Evolutionary conservation across 2,329 filamentous ascomycete species (phyloP), one percentile per base, ranked within the genome.

Genomic region (Aspergillus sp.): DNA sequence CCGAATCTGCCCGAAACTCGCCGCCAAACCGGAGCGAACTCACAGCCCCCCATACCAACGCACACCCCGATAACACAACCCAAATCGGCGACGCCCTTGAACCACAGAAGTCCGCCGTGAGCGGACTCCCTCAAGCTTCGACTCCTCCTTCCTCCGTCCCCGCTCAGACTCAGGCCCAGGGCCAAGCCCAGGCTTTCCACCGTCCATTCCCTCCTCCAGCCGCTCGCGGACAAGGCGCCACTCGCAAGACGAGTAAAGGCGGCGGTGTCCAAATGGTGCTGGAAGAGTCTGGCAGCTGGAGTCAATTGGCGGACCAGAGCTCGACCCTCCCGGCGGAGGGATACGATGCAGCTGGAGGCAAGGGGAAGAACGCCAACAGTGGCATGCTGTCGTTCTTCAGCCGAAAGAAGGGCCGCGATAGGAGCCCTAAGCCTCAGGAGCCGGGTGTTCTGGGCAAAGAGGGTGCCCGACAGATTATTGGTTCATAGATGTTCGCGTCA

Each of bases 371-470:
- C 33, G 65, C 57, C n/a, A 70, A 68, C 45, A 83, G 84, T 15
- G 88, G 90, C 45, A 91, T 96, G 78, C 85, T 97, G 55, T 88
- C 89, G 1, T 94, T 98, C 67, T 75, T 97, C 51, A 88, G 81
- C 55, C 79, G 90, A 61, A 95, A 95, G 73, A 95, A 88, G 74
- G 89, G 90, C 23, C 79, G 90, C 53, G 89, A 90, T 47, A 84
- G 90, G 68, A 96, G 90, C 65, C 93, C 93, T 1, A 96, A 95
- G 72, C 90, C 90, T 22, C 91, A 89, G 67, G 90, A 97, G 71
- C 81, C 89, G 47, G 93, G 93, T 49, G 90, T 98, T 6, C 65
- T 98, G 49, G 93, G 93, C 49, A 97, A 97, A 65, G 90, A 97
- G 66, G 93, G 93, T 13, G 90, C 93, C 9, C 79, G 93, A 64